These are phyloP conservation scores for Diutina scorzettiae DNA, from an alignment of 1,139 yeast genomes.

Conservation along the genomic window DNA sequence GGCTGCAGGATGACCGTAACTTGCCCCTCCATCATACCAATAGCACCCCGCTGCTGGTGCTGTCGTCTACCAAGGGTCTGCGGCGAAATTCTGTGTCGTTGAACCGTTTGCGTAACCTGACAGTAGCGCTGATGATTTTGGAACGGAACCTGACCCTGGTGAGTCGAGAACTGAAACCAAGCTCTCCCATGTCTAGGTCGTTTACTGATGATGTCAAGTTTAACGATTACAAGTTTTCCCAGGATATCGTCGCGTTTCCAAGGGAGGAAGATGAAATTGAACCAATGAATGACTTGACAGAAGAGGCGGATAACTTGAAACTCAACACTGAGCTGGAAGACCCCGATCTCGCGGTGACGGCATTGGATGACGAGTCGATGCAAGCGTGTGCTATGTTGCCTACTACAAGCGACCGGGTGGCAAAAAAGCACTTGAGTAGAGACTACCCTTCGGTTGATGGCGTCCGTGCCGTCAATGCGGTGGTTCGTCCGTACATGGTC, in stretches of 20 bases:
- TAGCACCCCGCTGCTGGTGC: background rate
- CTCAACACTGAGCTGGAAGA: background rate
- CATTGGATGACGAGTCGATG: background rate
- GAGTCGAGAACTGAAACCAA: background rate
- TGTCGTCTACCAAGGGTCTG: background rate
- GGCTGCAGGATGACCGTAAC: slow-evolving; percentile 56
- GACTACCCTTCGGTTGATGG: slow-evolving; percentile 41
- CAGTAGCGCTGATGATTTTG: slow-evolving; percentile 1
- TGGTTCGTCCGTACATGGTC: slow-evolving; percentile 60
- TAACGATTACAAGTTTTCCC: background rate
- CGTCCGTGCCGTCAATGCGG: slow-evolving; percentile 56
- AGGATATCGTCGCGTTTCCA: background rate
- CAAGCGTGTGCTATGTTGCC: background rate
- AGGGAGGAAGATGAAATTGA: background rate
- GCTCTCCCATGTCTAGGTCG: background rate
- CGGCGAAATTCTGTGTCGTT: background rate
- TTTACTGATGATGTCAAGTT: background rate
- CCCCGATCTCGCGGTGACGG: background rate
- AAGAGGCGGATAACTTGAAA: background rate
- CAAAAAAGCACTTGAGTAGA: background rate
- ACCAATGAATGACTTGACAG: background rate
- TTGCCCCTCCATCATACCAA: slow-evolving; percentile 11
- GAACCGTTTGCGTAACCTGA: background rate
- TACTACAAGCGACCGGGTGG: background rate
- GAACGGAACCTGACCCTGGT: background rate